These are phyloP conservation scores for Geoglossum cookeanum DNA, from an alignment of 2,329 filamentous ascomycete genomes.

Conservation along the genomic window DNA sequence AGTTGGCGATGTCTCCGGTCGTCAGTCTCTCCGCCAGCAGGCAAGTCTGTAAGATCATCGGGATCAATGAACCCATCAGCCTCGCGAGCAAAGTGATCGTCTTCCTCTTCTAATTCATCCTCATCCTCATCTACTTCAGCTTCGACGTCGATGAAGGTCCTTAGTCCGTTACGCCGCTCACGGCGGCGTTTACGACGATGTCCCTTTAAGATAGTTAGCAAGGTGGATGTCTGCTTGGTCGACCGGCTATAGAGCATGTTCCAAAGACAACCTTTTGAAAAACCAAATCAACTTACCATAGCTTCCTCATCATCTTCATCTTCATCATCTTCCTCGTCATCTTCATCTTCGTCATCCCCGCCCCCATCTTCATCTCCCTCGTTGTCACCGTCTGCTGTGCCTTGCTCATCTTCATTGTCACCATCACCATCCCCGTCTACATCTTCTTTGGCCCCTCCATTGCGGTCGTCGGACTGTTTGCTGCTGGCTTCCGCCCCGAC, in stretches of 20 bases:
- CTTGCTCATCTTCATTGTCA: slow-evolving; percentile 24
- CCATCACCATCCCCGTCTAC: slow-evolving; percentile 26
- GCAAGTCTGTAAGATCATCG: slow-evolving; percentile 64
- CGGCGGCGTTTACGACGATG: slow-evolving; percentile 68
- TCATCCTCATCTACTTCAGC: slow-evolving; percentile 93
- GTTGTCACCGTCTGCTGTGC: slow-evolving; percentile 17
- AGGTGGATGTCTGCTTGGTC: neutral
- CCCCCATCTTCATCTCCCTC: slow-evolving; percentile 19
- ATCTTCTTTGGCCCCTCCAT: slow-evolving; percentile 21
- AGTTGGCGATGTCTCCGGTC: slow-evolving; percentile 87
- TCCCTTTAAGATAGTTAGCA: slow-evolving; percentile 28
- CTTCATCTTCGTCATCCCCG: slow-evolving; percentile 22
- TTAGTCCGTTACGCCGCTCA: slow-evolving; percentile 40
- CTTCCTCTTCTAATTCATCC: slow-evolving; percentile 71
- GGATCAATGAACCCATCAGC: slow-evolving; percentile 76
- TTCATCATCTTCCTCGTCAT: slow-evolving; percentile 26
- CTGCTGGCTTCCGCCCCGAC: slow-evolving; percentile 15
- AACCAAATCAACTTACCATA: slow-evolving; percentile 33
- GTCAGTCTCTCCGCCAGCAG: slow-evolving; percentile 59
- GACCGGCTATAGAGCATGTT: neutral
- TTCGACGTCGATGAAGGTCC: slow-evolving; percentile 78
- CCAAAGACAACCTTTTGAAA: too few relatives aligned
- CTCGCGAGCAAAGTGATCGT: slow-evolving; percentile 53
- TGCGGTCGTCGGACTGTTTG: slow-evolving; percentile 20
- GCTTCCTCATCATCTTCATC: slow-evolving; percentile 31